Evolutionary conservation across 2,329 filamentous ascomycete species (phyloP).

Genomic region (Escovopsis sp.): DNA sequence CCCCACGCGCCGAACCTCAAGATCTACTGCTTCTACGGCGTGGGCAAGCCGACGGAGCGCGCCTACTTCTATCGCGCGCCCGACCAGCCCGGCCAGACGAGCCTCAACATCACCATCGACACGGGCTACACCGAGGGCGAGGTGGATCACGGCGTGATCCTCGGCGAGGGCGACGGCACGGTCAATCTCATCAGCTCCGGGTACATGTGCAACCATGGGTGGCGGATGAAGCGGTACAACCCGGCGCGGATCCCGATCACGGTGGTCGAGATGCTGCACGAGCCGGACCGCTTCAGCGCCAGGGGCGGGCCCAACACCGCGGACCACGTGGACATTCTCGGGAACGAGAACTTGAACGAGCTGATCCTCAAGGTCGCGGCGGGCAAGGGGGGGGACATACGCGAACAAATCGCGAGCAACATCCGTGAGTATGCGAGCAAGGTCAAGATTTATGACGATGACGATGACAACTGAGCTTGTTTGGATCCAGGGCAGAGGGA

Average conservation of each 20-base stretch:
- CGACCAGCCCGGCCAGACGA: constrained; percentile 48
- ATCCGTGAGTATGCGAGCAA: constrained; percentile 71
- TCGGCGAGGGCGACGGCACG: constrained; percentile 92
- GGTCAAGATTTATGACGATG: constrained; percentile 66
- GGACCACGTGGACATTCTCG: constrained; percentile 93
- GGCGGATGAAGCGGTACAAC: constrained; percentile 88
- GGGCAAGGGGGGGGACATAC: constrained; percentile 65
- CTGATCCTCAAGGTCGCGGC: constrained; percentile 75
- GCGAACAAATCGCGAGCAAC: constrained; percentile 62
- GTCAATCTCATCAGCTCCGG: constrained; percentile 83
- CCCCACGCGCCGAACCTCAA: constrained; percentile 80
- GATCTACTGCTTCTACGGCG: constrained; percentile 93
- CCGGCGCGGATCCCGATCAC: constrained; percentile 68
- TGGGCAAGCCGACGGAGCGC: constrained; percentile 86
- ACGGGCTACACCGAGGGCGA: constrained; percentile 43
- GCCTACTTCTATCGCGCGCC: constrained; percentile 73
- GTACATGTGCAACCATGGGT: constrained; percentile 95
- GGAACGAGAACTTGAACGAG: constrained; percentile 78
- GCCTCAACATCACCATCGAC: constrained; percentile 61
- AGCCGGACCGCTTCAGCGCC: constrained; percentile 83
- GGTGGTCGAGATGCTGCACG: constrained; percentile 90
- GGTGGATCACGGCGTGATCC: constrained; percentile 77
- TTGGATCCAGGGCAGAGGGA: no score
- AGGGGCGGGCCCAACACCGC: constrained; percentile 56
- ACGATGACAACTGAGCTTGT: no score